A percentile compares a stretch with the other conserved stretches of the same genome.
These are phyloP conservation scores for Senecio squalidus DNA, from an alignment of 140 eudicot species.

Conservation along the genomic window DNA sequence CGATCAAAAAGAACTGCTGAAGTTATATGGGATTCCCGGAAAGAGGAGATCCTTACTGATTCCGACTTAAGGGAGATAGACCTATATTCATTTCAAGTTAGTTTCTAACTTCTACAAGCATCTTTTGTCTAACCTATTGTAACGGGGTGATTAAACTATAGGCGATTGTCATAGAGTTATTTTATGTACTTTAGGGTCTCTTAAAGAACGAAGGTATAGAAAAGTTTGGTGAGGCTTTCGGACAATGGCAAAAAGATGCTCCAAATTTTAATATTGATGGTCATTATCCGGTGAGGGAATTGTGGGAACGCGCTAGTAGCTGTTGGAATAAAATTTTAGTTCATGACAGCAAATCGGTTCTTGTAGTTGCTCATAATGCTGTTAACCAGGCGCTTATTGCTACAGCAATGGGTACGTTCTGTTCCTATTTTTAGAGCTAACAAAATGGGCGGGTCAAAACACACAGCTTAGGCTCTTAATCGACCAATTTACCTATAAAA, in stretches of 20 bases:
- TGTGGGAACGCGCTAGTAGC: slow-evolving; percentile 87
- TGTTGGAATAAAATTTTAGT: slow-evolving; percentile 75
- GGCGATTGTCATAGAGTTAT: neutral
- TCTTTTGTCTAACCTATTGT: slow-evolving; percentile 15
- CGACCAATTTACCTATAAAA: neutral
- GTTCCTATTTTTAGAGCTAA: neutral
- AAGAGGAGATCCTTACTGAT: slow-evolving; percentile 71
- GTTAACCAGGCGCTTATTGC: slow-evolving; percentile 99
- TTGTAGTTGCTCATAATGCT: slow-evolving; percentile 99
- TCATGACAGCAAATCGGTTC: slow-evolving; percentile 83
- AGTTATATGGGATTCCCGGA: slow-evolving; percentile 81
- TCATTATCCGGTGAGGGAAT: slow-evolving; percentile 94
- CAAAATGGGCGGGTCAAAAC: neutral
- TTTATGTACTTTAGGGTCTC: slow-evolving; percentile 58
- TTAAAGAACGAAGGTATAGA: slow-evolving; percentile 87
- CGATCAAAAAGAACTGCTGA: slow-evolving; percentile 94
- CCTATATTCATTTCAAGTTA: slow-evolving; percentile 89
- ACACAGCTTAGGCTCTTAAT: neutral
- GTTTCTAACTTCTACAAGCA: slow-evolving; percentile 9
- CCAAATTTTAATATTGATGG: slow-evolving; percentile 84
- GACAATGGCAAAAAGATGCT: slow-evolving; percentile 85
- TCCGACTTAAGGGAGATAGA: slow-evolving; percentile 89
- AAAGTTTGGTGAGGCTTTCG: slow-evolving; percentile 64
- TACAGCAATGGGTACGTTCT: slow-evolving; percentile 71
- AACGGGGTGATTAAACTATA: neutral